A percentile compares a stretch with the other conserved stretches of the same genome.
These are phyloP conservation scores for Lachnellula hyalina DNA, from an alignment of 2,329 filamentous ascomycete genomes.

Conservation along the genomic window DNA sequence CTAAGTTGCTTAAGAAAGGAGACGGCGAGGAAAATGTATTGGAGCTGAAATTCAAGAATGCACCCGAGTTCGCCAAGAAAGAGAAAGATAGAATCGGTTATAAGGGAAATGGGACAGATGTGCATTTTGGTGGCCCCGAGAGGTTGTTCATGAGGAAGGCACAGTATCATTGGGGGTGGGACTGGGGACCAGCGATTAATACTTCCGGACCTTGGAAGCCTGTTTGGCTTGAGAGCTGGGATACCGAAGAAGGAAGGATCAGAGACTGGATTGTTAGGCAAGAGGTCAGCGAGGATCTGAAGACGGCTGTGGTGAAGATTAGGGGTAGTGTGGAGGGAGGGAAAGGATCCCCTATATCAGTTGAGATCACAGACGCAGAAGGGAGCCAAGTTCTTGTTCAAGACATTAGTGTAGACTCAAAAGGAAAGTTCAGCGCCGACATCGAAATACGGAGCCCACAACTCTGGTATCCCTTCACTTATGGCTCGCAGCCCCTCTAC, in stretches of 20 bases:
- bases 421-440: constrained; percentile 3
- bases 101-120: constrained; percentile 39
- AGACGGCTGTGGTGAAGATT: constrained; percentile 29
- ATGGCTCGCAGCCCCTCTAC: constrained; percentile 69
- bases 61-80: constrained; percentile 19
- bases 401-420: background rate
- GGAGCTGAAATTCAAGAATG: constrained; percentile 20
- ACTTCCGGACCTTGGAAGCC: constrained; percentile 63
- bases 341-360: constrained; percentile 42
- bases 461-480: constrained; percentile 72
- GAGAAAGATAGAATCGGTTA: constrained; percentile 28
- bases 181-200: constrained; percentile 62
- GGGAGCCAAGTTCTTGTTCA: constrained; percentile 3
- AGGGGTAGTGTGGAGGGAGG: constrained; percentile 46
- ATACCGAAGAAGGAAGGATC: constrained; percentile 41
- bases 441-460: constrained; percentile 39
- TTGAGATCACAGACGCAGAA: constrained; percentile 44
- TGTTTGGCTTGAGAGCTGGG: constrained; percentile 59
- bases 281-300: constrained; percentile 19
- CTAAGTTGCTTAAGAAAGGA: constrained; percentile 28
- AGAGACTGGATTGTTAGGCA: constrained; percentile 48
- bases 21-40: constrained; percentile 12
- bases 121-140: constrained; percentile 42
- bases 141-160: constrained; percentile 55
- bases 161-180: constrained; percentile 65